Percentiles rank a stretch among this genome's conserved stretches.
Evolutionary conservation across 2,329 filamentous ascomycete species (phyloP).

Genomic region (Arachnomyces sp.): DNA sequence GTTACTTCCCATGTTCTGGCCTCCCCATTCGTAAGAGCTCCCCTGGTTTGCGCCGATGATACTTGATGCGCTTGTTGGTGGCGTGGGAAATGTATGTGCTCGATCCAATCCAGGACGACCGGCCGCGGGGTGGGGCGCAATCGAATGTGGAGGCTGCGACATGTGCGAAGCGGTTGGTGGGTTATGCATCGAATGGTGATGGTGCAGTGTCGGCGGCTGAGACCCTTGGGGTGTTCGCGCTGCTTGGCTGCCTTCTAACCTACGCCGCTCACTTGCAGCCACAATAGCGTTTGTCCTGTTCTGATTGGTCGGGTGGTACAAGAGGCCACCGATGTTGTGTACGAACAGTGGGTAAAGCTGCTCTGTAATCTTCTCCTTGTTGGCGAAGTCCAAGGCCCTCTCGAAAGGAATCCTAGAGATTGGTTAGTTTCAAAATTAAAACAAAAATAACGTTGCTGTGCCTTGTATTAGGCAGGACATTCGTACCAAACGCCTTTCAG

Average conservation of each 20-base stretch:
- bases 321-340: slow-evolving; percentile 86
- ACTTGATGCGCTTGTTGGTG: slow-evolving; percentile 85
- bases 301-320: slow-evolving; percentile 84
- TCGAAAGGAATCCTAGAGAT: slow-evolving; percentile 85
- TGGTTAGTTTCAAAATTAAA: slow-evolving; percentile 9
- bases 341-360: slow-evolving; percentile 92
- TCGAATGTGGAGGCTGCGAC: slow-evolving; percentile 58
- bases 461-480: slow-evolving; percentile 12
- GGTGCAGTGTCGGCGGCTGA: slow-evolving; percentile 52
- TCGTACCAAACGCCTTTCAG: slow-evolving; percentile 91
- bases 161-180: slow-evolving; percentile 51
- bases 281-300: slow-evolving; percentile 76
- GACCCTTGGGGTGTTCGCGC: slow-evolving; percentile 58
- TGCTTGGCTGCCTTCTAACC: slow-evolving; percentile 56
- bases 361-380: slow-evolving; percentile 99
- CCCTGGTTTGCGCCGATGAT: slow-evolving; percentile 66
- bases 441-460: background rate
- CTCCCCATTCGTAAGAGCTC: slow-evolving; percentile 70
- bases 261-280: slow-evolving; percentile 70
- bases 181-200: slow-evolving; percentile 60
- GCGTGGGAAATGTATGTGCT: slow-evolving; percentile 87
- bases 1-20: slow-evolving; percentile 54
- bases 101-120: slow-evolving; percentile 70
- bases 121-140: slow-evolving; percentile 52
- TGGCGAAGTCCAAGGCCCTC: slow-evolving; percentile 93